These are phyloP conservation scores for Pueraria montana DNA, from an alignment of 306 rosid species.

Conservation along the genomic window DNA sequence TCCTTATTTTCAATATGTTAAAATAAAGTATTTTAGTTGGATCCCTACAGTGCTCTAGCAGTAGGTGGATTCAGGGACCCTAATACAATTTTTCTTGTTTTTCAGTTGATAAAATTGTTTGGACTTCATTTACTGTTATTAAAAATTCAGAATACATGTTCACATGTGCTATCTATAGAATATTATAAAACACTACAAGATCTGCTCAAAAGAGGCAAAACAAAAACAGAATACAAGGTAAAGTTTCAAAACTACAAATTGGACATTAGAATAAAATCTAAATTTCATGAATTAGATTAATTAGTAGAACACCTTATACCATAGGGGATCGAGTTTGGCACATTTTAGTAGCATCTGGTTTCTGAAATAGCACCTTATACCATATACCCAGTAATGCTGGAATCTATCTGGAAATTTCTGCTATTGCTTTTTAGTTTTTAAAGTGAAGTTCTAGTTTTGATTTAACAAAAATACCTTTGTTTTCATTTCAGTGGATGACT, in stretches of 20 bases:
- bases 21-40: not conserved
- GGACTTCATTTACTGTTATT: not conserved
- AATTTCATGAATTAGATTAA: not conserved
- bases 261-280: not conserved
- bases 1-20: too few species aligned
- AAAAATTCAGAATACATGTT: not conserved
- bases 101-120: not conserved
- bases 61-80: not conserved
- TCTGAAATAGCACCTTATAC: not conserved
- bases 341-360: not conserved
- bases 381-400: not conserved
- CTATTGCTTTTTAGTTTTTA: not conserved
- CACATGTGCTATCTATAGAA: not conserved
- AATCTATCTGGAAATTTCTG: not conserved
- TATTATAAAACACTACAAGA: not conserved
- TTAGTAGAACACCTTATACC: not conserved
- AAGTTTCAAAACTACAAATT: not conserved
- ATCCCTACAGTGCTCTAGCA: not conserved
- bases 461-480: constrained; percentile 32
- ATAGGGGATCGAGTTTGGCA: not conserved
- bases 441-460: not conserved
- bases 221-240: not conserved
- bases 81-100: not conserved
- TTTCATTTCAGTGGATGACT: constrained; percentile 87
- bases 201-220: not conserved